A percentile compares a stretch with the other conserved stretches of the same genome.
These are phyloP conservation scores for Trichoderma oligosporum DNA, from an alignment of 2,329 filamentous ascomycete genomes.

Conservation along the genomic window DNA sequence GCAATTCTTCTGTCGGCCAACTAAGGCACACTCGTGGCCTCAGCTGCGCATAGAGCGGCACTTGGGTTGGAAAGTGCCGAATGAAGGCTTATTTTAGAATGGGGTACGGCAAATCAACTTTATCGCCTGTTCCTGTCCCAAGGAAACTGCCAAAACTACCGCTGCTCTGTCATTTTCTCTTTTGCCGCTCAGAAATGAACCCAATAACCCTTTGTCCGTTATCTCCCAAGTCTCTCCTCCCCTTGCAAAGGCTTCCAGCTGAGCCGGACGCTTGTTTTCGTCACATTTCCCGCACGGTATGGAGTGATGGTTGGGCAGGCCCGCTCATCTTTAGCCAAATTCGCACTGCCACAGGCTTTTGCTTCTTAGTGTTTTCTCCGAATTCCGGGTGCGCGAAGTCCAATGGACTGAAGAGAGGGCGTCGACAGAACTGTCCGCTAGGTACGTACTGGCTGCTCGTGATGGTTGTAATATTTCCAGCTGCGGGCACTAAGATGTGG, in stretches of 20 bases:
- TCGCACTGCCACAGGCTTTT: too few relatives aligned
- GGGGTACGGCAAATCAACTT: background rate
- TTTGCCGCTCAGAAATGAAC: background rate
- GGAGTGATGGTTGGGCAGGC: background rate
- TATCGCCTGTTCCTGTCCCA: background rate
- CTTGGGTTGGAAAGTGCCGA: conserved; percentile 15
- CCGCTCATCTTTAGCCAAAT: background rate
- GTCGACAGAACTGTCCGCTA: conserved; percentile 13
- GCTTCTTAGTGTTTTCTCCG: conserved; percentile 12
- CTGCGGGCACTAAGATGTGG: background rate
- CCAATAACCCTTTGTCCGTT: background rate
- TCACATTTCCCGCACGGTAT: background rate
- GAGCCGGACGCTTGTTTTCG: background rate
- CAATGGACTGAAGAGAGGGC: conserved; percentile 2
- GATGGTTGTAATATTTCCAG: background rate
- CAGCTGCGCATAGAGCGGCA: conserved; percentile 6
- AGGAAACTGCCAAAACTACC: background rate
- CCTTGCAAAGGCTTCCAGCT: conserved; percentile 1
- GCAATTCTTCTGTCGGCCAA: conserved; percentile 1
- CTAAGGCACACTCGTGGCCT: background rate
- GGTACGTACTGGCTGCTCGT: background rate
- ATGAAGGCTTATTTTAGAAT: conserved; percentile 5
- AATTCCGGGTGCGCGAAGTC: too few relatives aligned
- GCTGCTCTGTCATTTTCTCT: background rate
- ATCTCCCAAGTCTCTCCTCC: background rate